Evolutionary conservation across 768 basidiomycete species (phyloP), one percentile per base, ranked within the genome.

Genomic region (Chlorophyllum brunneum): DNA sequence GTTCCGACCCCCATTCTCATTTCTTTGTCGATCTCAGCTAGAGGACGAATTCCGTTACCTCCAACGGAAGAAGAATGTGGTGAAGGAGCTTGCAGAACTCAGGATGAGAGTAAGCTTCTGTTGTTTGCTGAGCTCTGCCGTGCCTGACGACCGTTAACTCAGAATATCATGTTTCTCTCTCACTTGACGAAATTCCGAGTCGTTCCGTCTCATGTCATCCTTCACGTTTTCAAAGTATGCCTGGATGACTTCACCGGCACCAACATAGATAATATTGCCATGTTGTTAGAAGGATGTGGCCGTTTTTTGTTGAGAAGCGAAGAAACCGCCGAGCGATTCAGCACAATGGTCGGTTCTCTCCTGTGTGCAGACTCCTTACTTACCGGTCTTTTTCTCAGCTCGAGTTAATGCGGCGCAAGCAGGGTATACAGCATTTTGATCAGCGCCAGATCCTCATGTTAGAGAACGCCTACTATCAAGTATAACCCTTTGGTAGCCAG

Each of bases 391-490:
- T 26, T 23, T 11, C 27, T 18, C 55, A 95, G 92, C 75, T 99
- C 30, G 97, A 98, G 61, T 73, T 97, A 24, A 92, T 98, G 91
- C 81, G 88, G 54, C 82, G 95, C 38, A 98, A 98, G 71, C 94
- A 97, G 76, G 86, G 78, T 49, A 79, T 93, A 74, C 86, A 92
- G 58, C 93, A 98, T 63, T 82, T 99, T 29, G 97, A 98, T 67
- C 87, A 92, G 63, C 77, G 94, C 15, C 92, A 98, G 62, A 72
- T 85, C 5, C 77, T 98, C 13, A 71, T 98, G 56, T 79, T 99
- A 26, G 97, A 98, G 67, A 99, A 99, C 65, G 97, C 97, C 0
- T 99, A 97, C 66, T 98, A 98, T 66, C 94, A 94, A 80, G 93
- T 92, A 18, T 42, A 4, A 5, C 7, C 40, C 11, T 36, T 36